These are phyloP conservation scores for Nemania sp. DNA, from an alignment of 2,329 filamentous ascomycete genomes.

Conservation along the genomic window DNA sequence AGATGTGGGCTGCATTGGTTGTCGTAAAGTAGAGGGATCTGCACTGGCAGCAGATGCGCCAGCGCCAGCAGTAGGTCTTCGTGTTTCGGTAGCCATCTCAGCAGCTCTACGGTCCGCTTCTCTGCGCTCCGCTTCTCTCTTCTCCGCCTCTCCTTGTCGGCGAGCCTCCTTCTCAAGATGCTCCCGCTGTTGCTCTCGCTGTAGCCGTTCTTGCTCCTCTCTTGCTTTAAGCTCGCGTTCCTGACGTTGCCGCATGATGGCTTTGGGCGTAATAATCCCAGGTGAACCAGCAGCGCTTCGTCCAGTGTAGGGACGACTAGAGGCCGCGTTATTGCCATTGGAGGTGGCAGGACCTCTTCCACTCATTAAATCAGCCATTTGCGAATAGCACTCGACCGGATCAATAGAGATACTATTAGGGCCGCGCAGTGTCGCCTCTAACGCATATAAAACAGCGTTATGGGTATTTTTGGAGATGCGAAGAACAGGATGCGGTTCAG, in stretches of 20 bases:
- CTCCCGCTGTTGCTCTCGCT: slow-evolving; percentile 60
- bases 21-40: slow-evolving; percentile 43
- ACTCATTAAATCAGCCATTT: slow-evolving; percentile 84
- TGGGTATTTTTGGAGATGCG: slow-evolving; percentile 86
- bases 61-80: slow-evolving; percentile 57
- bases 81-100: slow-evolving; percentile 46
- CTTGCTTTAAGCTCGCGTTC: slow-evolving; percentile 79
- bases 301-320: slow-evolving; percentile 59
- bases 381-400: slow-evolving; percentile 85
- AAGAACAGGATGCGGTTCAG: slow-evolving; percentile 60
- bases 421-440: slow-evolving; percentile 89
- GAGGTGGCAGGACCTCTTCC: slow-evolving; percentile 67
- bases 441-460: slow-evolving; percentile 89
- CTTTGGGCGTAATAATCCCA: slow-evolving; percentile 84
- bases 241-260: slow-evolving; percentile 89
- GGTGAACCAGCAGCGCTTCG: slow-evolving; percentile 66
- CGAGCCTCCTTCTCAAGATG: slow-evolving; percentile 69
- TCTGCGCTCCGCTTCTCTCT: slow-evolving; percentile 68
- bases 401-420: slow-evolving; percentile 88
- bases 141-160: slow-evolving; percentile 66
- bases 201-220: slow-evolving; percentile 66
- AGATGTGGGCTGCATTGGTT: slow-evolving; percentile 40
- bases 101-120: slow-evolving; percentile 72
- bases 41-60: slow-evolving; percentile 43
- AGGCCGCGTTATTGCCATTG: slow-evolving; percentile 65